phyloP scores from a whole-genome alignment of 768 basidiomycete species.

The Rhizopogon vulgaris region DNA sequence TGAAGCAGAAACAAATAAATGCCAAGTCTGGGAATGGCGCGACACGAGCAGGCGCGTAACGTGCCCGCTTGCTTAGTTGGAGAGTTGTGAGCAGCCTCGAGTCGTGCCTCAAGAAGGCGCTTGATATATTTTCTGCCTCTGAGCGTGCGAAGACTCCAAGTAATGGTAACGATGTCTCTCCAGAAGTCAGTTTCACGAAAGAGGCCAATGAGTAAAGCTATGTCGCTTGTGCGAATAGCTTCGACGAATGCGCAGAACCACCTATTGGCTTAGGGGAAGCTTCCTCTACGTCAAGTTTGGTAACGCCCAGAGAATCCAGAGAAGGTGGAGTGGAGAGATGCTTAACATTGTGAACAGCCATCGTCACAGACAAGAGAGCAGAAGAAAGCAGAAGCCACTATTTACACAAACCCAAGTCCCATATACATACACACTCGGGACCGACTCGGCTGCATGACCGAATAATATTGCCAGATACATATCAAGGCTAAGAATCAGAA shows the following conservation, averaged over 20 bases:
- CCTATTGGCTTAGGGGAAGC: constrained; percentile 6
- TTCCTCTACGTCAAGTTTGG: constrained; percentile 5
- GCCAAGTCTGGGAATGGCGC: constrained; percentile 44
- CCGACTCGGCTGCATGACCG: no score
- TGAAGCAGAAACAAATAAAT: constrained; percentile 54
- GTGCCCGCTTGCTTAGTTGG: constrained; percentile 15
- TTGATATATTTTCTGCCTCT: constrained; percentile 30
- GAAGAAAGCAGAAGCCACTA: neutral
- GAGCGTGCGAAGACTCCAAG: constrained; percentile 50
- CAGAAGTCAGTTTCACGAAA: constrained; percentile 31
- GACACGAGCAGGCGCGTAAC: constrained; percentile 27
- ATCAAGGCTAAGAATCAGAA: no score
- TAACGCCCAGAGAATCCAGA: constrained; percentile 13
- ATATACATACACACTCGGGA: no score
- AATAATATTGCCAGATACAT: no score
- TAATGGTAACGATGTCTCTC: constrained; percentile 47
- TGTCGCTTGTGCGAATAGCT: constrained; percentile 2
- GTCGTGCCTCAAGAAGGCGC: constrained; percentile 30
- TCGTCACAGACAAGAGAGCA: neutral
- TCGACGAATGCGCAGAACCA: constrained; percentile 17
- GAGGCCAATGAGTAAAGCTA: constrained; percentile 1
- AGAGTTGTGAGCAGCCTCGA: constrained; percentile 18
- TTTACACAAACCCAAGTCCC: no score
- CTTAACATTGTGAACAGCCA: neutral
- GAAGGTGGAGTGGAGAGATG: constrained; percentile 7